phyloP scores from a whole-genome alignment of 179 eudicot species.

The Heliamphora pulchella region DNA sequence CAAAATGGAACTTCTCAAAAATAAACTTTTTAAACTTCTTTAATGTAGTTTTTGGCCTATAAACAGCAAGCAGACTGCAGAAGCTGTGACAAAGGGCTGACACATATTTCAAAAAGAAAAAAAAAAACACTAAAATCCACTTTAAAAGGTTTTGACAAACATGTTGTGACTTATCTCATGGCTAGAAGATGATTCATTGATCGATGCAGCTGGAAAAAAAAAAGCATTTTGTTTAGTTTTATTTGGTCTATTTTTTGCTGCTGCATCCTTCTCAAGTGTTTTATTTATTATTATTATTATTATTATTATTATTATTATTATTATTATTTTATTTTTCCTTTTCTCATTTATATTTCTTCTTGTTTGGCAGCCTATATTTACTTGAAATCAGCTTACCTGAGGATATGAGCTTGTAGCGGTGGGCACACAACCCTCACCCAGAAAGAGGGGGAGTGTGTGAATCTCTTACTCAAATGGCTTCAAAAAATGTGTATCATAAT shows the following conservation, averaged over 20 bases:
- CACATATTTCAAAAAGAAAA: no score
- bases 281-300: no score
- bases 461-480: background rate
- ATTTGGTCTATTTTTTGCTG: background rate
- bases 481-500: background rate
- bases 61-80: no score
- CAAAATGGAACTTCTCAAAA: no score
- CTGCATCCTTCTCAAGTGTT: background rate
- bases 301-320: no score
- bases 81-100: background rate
- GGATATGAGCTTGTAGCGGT: slow-evolving; percentile 68
- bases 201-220: background rate
- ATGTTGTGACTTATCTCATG: no score
- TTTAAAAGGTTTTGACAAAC: no score
- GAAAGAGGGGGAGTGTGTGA: no score
- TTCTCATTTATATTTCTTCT: slow-evolving; percentile 2
- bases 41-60: no score
- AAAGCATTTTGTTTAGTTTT: background rate
- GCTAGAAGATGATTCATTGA: no score
- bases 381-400: slow-evolving; percentile 74
- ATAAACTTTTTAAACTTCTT: no score
- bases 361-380: slow-evolving; percentile 65
- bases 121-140: no score
- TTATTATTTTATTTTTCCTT: background rate
- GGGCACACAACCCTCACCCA: background rate